A percentile compares a stretch with the other conserved stretches of the same genome.
These are phyloP conservation scores for Geranium incanum DNA, from an alignment of 441 rosid genomes.

Conservation along the genomic window DNA sequence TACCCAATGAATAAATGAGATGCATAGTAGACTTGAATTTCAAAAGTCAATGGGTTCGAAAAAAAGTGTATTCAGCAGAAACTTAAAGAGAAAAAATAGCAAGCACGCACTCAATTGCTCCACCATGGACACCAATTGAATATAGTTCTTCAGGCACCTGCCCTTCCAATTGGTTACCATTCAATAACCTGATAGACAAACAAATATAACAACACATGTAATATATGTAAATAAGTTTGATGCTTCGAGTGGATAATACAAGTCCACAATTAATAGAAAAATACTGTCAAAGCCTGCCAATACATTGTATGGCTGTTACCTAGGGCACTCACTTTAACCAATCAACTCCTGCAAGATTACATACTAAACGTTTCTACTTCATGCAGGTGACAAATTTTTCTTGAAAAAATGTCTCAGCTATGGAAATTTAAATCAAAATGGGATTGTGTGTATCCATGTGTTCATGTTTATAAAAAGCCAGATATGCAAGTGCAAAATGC, in stretches of 20 bases:
- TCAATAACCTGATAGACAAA: conserved; percentile 49
- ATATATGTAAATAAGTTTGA: background rate
- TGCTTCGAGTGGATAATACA: background rate
- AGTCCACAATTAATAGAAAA: background rate
- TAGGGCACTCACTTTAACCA: background rate
- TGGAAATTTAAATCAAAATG: background rate
- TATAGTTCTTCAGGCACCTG: conserved; percentile 76
- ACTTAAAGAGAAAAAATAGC: conserved; percentile 1
- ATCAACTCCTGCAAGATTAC: background rate
- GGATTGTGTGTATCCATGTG: background rate
- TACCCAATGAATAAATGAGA: too few relatives aligned
- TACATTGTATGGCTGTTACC: background rate
- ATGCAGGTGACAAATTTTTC: background rate
- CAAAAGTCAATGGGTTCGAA: background rate
- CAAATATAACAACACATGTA: conserved; percentile 11
- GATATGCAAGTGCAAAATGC: background rate
- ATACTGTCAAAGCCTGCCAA: background rate
- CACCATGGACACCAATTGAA: conserved; percentile 88
- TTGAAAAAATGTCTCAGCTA: background rate
- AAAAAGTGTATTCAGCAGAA: background rate
- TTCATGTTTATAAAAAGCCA: background rate
- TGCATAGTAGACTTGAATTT: too few relatives aligned
- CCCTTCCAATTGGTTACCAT: conserved; percentile 70
- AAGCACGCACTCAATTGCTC: conserved; percentile 74
- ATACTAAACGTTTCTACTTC: background rate